Evolutionary conservation across 2,329 filamentous ascomycete genomes (phyloP), one percentile per base, ranked within the genome.

Genomic region (Fusarium mangiferae): DNA sequence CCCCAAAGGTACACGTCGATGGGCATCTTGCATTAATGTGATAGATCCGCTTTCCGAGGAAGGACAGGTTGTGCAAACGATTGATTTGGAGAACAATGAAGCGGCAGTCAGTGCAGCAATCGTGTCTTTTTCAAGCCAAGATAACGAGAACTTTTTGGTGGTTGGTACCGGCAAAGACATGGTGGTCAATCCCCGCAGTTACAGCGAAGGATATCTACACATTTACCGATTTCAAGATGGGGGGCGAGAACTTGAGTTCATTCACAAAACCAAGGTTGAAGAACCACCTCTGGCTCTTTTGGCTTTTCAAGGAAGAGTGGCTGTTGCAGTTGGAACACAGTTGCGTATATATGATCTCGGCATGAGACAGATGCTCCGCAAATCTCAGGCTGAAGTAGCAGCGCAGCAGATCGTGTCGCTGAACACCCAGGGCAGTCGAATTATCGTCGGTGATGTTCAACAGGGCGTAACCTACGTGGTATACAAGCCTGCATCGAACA

Each of bases 91-190:
- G 56, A 92, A 96, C 45, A 98, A 99, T 76, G 95, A 98, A 82
- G 94, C 95, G 24, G 95, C 96, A 30, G 92, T 98, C 65, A 98
- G 94, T 80, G 90, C 95, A 71, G 92, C 93, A 9, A 90, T 94
- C 38, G 94, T 97, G 4, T 88, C 94, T 0, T 99, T 99, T 80
- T 89, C 94, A 24, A 96, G 93, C 73, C 94, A 97, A 81, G 94
- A 97, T 69, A 92, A 94, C 76, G 95, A 98, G 80, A 90, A 89
- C 22, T 99, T 97, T 84, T 86, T 99, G n/a, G 89, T 98, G 9
- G 94, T 99, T 26, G 97, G 96, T 57, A 98, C 96, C 3, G 96
- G 93, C 6, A 97, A 97, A 82, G 94, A 99, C 80, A 91, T 98
- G 86, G 87, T 92, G 22, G 88, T 95, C 65, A 94, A 89, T 72